Base-by-base conservation (phyloP, 768 basidiomycete species). In the Leccinellum rugosiceps region DNA sequence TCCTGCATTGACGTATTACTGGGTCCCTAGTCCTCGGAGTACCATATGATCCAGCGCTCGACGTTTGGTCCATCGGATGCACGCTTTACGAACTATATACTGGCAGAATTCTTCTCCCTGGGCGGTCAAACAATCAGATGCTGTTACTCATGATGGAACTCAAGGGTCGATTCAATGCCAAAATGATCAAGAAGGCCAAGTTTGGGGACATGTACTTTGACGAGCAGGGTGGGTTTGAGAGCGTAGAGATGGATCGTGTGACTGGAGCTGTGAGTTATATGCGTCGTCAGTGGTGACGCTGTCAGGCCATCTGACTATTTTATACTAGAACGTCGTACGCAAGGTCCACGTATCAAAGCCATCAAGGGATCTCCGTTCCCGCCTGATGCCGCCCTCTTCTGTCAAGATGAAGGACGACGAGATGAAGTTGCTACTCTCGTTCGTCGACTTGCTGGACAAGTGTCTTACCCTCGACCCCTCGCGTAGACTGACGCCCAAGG, bases 121-220 rank as follows among this genome's bases (percentile, higher is more conserved):
- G 96, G 13, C 85, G 93, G 38, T 92, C 92, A 17, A 98, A 99
- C 74, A 97, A 97, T 68, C 95, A 98, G 67, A 98, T 98, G 96
- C 78, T 98, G 19, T 79, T 94, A 55, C 84, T 92, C 56, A 97
- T 98, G 90, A 98, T 98, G 94, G 96, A 98, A 72, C 79, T 97
- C 57, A 95, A 92, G 72, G 95, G 97, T 34, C 82, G 94, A 50
- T 91, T 98, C 76, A 95, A 93, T 68, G 80, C 84, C 61, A 94
- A 93, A 74, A 86, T 93, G 85, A 89, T 98, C 72, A 97, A 96
- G 76, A 93, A 89, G 69, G 91, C 91, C 1, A 88, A 89, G 68
- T 98, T 98, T 74, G 92, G 91, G 1, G 88, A 92, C 50, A 74
- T 89, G 64, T 96, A 94, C 67, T 99, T 98, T 63, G 95, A 98